Base-by-base conservation (phyloP, 441 rosid genomes). In the Euphorbia celastroides region DNA sequence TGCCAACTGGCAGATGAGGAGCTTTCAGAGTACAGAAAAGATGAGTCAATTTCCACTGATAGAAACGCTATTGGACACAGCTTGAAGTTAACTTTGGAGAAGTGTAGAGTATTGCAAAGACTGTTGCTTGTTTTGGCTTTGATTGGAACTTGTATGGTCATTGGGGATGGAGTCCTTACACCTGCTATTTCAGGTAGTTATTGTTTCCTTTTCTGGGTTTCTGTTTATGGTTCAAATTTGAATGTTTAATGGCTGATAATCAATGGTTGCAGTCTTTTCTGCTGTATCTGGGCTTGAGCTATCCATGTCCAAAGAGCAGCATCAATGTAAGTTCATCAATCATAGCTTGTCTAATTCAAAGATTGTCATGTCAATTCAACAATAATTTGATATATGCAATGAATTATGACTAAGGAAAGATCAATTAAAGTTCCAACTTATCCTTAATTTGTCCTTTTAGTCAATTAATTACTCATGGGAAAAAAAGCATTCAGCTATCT, bases 231-330 rank as follows among this genome's bases (percentile, higher is more conserved):
- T 38, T 38, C 44, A 38, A 38, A 38, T 38, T 38, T 38, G 44
- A 38, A 38, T 38, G 44, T 38, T 38, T 38, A 38, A 9, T 38
- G 44, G 44, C 44, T 38, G 44, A 38, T 11, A 38, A 38, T 38
- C 36, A 44, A 44, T 71, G 38, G 41, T 70, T 81, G 77, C 87
- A 92, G 97, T 92, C 63, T 92, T 89, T 64, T 86, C 97, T 31
- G 97, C 97, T 7, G 96, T 89, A 19, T 89, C 96, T 12, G 97
- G 97, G 63, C 82, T 89, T 19, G 97, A 89, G 83, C 88, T 92
- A 70, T 88, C 92, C 36, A 79, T 74, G 81, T 56, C 86, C 4
- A 83, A 75, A 65, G 89, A 87, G 75, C 96, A 92, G 60, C 97
- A 86, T 78, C 85, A 85, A 71, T 91, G 97, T 91, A 69, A 80